Conservation (phyloP, 768 basidiomycete species). For the Lyophyllum shimeji region DNA sequence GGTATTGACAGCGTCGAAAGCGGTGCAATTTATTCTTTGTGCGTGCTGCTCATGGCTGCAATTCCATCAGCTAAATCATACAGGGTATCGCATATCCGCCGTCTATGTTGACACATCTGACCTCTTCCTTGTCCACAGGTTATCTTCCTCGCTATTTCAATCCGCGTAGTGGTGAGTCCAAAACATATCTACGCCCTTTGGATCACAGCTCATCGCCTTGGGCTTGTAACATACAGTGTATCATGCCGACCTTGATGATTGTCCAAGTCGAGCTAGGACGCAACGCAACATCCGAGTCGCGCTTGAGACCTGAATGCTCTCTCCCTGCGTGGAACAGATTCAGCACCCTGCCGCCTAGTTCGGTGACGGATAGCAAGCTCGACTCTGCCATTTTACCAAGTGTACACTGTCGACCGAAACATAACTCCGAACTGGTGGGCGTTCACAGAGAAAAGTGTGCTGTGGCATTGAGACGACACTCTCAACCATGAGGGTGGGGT, state of each 20-base stretch:
- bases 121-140: slow-evolving; percentile 6
- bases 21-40: slow-evolving; percentile 25
- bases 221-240: background rate
- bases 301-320: background rate
- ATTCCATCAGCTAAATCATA: slow-evolving; percentile 8
- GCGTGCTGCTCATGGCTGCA: slow-evolving; percentile 18
- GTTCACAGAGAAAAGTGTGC: background rate
- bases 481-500: too few species aligned
- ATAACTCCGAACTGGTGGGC: background rate
- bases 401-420: background rate
- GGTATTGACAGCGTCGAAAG: slow-evolving; percentile 22
- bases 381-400: too few species aligned
- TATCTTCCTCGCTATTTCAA: slow-evolving; percentile 12
- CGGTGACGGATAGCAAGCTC: too few species aligned
- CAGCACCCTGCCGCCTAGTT: too few species aligned
- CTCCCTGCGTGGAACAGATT: background rate
- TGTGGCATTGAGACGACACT: too few species aligned
- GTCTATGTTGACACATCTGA: background rate
- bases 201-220: background rate
- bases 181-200: background rate
- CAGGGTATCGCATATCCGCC: slow-evolving; percentile 1
- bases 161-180: slow-evolving; percentile 27
- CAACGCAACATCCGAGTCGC: background rate
- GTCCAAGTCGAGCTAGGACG: background rate
- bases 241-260: background rate